A percentile compares a stretch with the other conserved stretches of the same genome.
phyloP scores from a whole-genome alignment of 306 rosid species.

The Ormosia emarginata region DNA sequence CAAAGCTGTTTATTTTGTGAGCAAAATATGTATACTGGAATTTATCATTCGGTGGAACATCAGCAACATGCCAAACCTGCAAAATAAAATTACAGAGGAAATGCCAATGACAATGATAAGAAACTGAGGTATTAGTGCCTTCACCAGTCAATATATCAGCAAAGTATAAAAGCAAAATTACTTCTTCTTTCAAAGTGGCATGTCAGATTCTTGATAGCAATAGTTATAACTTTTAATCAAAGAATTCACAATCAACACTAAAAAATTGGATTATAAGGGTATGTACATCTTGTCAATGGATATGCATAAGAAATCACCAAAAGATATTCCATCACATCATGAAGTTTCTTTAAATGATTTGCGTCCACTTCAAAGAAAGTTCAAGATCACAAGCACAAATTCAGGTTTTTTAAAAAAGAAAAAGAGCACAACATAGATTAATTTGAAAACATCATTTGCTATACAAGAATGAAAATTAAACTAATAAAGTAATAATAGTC shows the following conservation, averaged over 20 bases:
- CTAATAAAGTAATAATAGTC: conserved; percentile 3
- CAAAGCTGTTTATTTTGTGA: conserved; percentile 82
- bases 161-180: neutral
- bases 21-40: conserved; percentile 88
- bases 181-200: neutral
- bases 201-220: conserved; percentile 9
- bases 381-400: neutral
- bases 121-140: neutral
- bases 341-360: conserved; percentile 1
- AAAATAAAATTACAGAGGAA: conserved; percentile 19
- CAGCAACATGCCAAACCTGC: conserved; percentile 94
- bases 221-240: neutral
- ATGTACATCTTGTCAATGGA: neutral
- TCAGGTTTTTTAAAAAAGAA: neutral
- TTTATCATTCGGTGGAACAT: conserved; percentile 64
- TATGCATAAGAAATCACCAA: neutral
- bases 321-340: neutral
- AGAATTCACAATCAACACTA: neutral
- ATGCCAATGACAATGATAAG: conserved; percentile 3
- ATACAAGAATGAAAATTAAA: conserved; percentile 12
- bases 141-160: conserved; percentile 10
- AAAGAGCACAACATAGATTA: neutral
- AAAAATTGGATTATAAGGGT: neutral
- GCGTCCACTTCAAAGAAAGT: neutral
- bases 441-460: neutral